Percentiles rank a stretch among this genome's conserved stretches.
Conservation (phyloP, 2,329 filamentous ascomycete species). For the Penicillium frequentans region DNA sequence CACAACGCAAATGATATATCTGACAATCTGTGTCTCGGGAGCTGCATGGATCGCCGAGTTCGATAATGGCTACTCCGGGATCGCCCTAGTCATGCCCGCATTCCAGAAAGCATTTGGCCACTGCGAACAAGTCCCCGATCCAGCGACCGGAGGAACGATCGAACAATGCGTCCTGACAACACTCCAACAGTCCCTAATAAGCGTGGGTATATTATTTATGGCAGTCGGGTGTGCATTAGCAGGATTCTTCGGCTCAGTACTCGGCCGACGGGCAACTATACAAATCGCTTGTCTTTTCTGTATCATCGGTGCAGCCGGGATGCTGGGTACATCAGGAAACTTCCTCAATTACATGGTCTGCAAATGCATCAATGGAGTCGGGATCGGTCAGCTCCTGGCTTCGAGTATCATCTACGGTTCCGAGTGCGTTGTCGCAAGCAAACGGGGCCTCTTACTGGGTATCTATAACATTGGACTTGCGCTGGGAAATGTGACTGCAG, state of each 20-base stretch:
- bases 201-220: slow-evolving; percentile 27
- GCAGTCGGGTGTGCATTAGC: slow-evolving; percentile 23
- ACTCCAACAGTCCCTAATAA: slow-evolving; percentile 28
- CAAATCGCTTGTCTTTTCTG: slow-evolving; percentile 24
- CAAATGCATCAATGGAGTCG: slow-evolving; percentile 24
- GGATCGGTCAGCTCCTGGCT: slow-evolving; percentile 23
- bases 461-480: slow-evolving; percentile 30
- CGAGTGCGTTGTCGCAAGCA: slow-evolving; percentile 24
- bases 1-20: slow-evolving; percentile 13
- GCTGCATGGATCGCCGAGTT: slow-evolving; percentile 26
- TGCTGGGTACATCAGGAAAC: slow-evolving; percentile 24
- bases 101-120: slow-evolving; percentile 23
- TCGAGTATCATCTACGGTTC: slow-evolving; percentile 23
- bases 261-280: slow-evolving; percentile 22
- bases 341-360: slow-evolving; percentile 28
- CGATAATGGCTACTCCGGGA: slow-evolving; percentile 24
- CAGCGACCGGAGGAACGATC: slow-evolving; percentile 1
- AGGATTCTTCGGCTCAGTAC: slow-evolving; percentile 18
- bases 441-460: slow-evolving; percentile 22
- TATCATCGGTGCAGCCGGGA: slow-evolving; percentile 26
- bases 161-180: slow-evolving; percentile 21
- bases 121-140: slow-evolving; percentile 16
- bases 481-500: slow-evolving; percentile 24
- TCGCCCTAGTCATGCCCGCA: slow-evolving; percentile 27
- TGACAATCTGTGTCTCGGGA: slow-evolving; percentile 21